Conservation (phyloP, 192 early-diverging fungal species). For the Coemansia sp. region DNA sequence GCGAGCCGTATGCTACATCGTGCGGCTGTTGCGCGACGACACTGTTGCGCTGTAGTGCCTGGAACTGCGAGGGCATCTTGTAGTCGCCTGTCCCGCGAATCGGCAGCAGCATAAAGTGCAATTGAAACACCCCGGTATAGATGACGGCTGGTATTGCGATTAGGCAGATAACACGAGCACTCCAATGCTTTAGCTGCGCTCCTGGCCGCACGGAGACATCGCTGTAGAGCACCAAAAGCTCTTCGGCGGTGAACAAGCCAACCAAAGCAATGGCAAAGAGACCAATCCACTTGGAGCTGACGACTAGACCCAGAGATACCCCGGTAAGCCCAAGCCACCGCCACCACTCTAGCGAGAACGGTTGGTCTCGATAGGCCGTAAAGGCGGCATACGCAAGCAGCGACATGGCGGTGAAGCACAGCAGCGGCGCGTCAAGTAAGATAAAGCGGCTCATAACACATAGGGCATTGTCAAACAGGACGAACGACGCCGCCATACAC, state of each 20-base stretch:
- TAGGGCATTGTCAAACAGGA: no score
- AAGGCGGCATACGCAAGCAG: slow-evolving; percentile 63
- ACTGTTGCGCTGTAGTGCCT: slow-evolving; percentile 81
- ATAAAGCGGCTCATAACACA: slow-evolving; percentile 68
- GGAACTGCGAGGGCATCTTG: slow-evolving; percentile 89
- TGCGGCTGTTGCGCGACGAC: slow-evolving; percentile 53
- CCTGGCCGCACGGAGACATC: slow-evolving; percentile 63
- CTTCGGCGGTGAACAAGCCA: slow-evolving; percentile 86
- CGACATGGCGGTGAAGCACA: slow-evolving; percentile 66
- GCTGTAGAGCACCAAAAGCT: slow-evolving; percentile 84
- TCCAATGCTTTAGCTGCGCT: slow-evolving; percentile 74
- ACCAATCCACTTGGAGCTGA: slow-evolving; percentile 97
- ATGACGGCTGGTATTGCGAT: slow-evolving; percentile 75
- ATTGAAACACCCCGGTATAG: slow-evolving; percentile 84
- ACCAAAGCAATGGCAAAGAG: slow-evolving; percentile 87
- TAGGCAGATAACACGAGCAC: slow-evolving; percentile 76
- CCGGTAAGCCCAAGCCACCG: slow-evolving; percentile 65
- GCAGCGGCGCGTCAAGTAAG: slow-evolving; percentile 69
- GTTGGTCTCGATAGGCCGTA: slow-evolving; percentile 40
- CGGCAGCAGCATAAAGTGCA: slow-evolving; percentile 86
- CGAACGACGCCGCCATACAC: no score
- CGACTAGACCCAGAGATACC: slow-evolving; percentile 62
- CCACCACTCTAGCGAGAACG: slow-evolving; percentile 69
- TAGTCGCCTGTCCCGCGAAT: slow-evolving; percentile 88
- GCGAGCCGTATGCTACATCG: slow-evolving; percentile 28